Evolutionary conservation across 1,284 basidiomycete genomes (phyloP).

Genomic region (Moesziomyces globuligerus): DNA sequence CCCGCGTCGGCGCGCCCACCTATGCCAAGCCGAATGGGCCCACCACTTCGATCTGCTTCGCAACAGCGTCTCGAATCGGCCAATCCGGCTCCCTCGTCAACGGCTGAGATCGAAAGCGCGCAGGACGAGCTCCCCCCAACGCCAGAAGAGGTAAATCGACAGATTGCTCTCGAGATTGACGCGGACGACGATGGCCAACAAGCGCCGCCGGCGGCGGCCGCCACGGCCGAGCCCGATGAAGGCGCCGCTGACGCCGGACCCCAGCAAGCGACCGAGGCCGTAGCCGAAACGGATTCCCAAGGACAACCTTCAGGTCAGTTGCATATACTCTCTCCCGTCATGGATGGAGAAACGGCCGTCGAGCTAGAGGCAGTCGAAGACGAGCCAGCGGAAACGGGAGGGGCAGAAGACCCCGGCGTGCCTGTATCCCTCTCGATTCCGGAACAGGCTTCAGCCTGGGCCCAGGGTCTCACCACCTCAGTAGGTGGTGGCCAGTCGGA

Average conservation of each 20-base stretch:
- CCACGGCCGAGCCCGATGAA: no score
- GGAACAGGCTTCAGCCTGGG: slow-evolving; percentile 9
- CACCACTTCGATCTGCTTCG: slow-evolving; percentile 36
- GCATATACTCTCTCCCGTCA: no score
- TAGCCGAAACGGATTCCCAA: no score
- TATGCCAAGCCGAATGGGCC: slow-evolving; percentile 21
- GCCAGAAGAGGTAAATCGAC: slow-evolving; percentile 35
- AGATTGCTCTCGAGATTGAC: slow-evolving; percentile 22
- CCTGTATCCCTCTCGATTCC: slow-evolving; percentile 18
- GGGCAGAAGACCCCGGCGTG: slow-evolving; percentile 17
- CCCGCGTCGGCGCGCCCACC: slow-evolving; percentile 1
- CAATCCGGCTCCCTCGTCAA: slow-evolving; percentile 5
- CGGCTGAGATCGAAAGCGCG: background rate
- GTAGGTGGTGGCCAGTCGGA: slow-evolving; percentile 12
- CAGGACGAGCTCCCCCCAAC: slow-evolving; percentile 31
- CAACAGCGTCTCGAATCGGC: slow-evolving; percentile 30
- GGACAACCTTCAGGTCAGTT: no score
- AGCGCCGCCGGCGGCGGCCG: no score
- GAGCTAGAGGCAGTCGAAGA: background rate
- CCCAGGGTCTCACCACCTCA: slow-evolving; percentile 18
- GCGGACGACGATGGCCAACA: slow-evolving; percentile 3
- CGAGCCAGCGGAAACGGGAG: background rate
- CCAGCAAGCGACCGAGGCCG: no score
- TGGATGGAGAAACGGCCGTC: no score
- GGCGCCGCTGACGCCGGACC: no score